Base-by-base conservation (phyloP, 2,329 filamentous ascomycete genomes). In the Trichoderma citrinoviride region DNA sequence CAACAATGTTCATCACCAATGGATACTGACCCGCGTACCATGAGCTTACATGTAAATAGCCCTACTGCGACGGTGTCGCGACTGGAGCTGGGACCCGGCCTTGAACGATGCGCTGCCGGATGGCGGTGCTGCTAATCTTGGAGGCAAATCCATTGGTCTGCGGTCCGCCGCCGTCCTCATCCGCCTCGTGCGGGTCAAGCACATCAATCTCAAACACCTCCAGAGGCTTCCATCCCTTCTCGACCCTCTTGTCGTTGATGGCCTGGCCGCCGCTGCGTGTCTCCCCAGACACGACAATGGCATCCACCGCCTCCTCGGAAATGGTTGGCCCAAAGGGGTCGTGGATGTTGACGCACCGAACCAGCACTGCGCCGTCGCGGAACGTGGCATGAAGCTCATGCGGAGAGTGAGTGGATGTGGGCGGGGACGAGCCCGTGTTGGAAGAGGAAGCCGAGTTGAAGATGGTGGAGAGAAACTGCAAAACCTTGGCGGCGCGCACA, bases 41-140 rank as follows among this genome's bases (percentile, higher is more conserved):
- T 37, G 10, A 37, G 33, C 33, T 12, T 37, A 37, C 14, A n/a
- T n/a, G n/a, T n/a, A n/a, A n/a, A 12, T 14, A 37, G 33, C 33
- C 10, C 33, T 37, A 37, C 33, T 37, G 33, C 33, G 33, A 37
- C 10, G 33, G 33, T 3, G 3, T 12, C 10, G 33, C 33, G 33
- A 37, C 33, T 12, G 10, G 10, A 37, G 2, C 10, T 37, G 33
- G 33, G 7, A 3, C 10, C 10, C 33, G 33, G 33, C 33, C 72
- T 65, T 77, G 73, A 0, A 81, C 80, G 64, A 76, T 80, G 65
- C 79, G 79, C 72, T 80, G 78, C 61, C 90, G 82, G 70, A 97
- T 96, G 65, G 90, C 90, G 0, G 93, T 96, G 77, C 93, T 97
- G 80, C 93, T 96, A 70, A 97, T 91, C 79, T 97, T 98, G 67